These are phyloP conservation scores for Cystobasidiaceae sp. DNA, from an alignment of 1,284 basidiomycete genomes.

Conservation along the genomic window DNA sequence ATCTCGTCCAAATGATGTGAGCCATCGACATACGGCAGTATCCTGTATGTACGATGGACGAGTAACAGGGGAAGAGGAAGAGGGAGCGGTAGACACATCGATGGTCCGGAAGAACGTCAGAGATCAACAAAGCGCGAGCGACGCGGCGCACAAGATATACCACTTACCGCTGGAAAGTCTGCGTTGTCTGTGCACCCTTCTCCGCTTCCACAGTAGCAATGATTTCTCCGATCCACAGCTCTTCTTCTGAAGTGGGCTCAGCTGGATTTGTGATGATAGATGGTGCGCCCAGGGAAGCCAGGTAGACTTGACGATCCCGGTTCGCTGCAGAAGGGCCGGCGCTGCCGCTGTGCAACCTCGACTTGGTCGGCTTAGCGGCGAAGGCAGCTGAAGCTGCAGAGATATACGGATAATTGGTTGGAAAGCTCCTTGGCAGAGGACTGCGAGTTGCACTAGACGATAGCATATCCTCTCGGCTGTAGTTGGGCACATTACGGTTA, in stretches of 20 bases:
- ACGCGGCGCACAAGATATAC: no score
- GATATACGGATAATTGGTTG: conserved; percentile 22
- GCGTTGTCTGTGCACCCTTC: neutral
- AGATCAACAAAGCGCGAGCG: no score
- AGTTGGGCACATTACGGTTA: neutral
- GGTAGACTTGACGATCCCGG: neutral
- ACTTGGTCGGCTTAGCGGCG: conserved; percentile 10
- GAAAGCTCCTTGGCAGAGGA: conserved; percentile 25
- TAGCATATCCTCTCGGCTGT: neutral
- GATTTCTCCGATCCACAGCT: conserved; percentile 22
- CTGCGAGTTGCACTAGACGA: neutral
- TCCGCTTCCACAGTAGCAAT: conserved; percentile 9
- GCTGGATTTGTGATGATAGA: conserved; percentile 26
- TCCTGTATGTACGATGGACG: conserved; percentile 9
- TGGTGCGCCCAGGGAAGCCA: conserved; percentile 18
- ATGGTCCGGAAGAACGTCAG: neutral
- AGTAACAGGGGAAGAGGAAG: neutral
- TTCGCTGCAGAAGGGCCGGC: neutral
- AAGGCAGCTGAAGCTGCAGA: conserved; percentile 14
- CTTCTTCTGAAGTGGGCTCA: conserved; percentile 21
- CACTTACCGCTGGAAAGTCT: conserved; percentile 8
- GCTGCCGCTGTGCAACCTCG: neutral
- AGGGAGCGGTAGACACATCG: neutral
- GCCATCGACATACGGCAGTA: conserved; percentile 55
- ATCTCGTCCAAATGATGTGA: conserved; percentile 48